Evolutionary conservation across 1,284 basidiomycete genomes (phyloP).

Genomic region (Tetrapyrgos nigripes): DNA sequence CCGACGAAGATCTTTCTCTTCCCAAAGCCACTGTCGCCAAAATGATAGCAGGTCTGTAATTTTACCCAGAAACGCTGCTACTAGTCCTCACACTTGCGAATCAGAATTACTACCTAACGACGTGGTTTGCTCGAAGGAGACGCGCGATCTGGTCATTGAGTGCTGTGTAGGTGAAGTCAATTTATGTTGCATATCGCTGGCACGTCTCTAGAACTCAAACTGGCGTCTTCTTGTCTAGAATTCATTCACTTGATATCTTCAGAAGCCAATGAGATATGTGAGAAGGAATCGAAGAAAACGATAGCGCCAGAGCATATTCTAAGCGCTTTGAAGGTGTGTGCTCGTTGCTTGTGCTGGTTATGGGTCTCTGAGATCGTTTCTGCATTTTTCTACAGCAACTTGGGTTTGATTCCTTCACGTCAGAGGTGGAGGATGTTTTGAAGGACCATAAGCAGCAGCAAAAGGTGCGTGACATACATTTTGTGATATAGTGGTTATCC

Average conservation of each 20-base stretch:
- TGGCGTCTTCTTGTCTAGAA: conserved; percentile 57
- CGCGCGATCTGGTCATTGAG: conserved; percentile 95
- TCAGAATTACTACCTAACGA: conserved; percentile 92
- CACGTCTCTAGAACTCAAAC: conserved; percentile 3
- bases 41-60: conserved; percentile 85
- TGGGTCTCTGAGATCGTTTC: conserved; percentile 13
- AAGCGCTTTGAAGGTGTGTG: conserved; percentile 82
- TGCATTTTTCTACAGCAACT: conserved; percentile 60
- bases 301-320: conserved; percentile 99
- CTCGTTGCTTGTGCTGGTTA: conserved; percentile 2
- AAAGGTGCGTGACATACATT: conserved; percentile 63
- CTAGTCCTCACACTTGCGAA: conserved; percentile 17
- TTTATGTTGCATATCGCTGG: conserved; percentile 14
- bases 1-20: conserved; percentile 92
- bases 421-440: conserved; percentile 91
- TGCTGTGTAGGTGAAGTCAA: conserved; percentile 92
- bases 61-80: conserved; percentile 1
- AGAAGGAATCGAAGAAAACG: conserved; percentile 98
- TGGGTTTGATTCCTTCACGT: conserved; percentile 88
- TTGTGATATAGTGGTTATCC: conserved; percentile 12
- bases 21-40: conserved; percentile 98
- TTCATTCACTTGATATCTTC: conserved; percentile 98
- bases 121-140: conserved; percentile 93
- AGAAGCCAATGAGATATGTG: conserved; percentile 98
- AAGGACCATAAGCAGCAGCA: conserved; percentile 96